Evolutionary conservation across 2,329 filamentous ascomycete species (phyloP), one percentile per base, ranked within the genome.

Genomic region (Xylaria sp.): DNA sequence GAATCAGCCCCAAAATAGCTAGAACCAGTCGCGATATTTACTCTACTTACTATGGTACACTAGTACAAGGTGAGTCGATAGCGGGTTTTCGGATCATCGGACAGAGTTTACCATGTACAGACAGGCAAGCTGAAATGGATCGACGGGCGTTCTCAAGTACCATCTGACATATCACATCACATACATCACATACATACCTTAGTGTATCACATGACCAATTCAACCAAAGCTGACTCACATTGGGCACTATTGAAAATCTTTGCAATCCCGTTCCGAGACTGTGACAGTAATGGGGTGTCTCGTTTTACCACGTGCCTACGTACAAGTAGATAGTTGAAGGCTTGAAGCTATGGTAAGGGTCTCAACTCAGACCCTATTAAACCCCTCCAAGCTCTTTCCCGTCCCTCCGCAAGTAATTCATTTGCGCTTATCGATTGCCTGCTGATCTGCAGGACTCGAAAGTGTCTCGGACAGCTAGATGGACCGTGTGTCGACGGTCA

Each of bases 401-500:
- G 20, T 43, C 60, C 18, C 32, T 30, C 48, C 13, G 34, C 48
- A 62, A 41, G 36, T 41, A 18, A 4, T 52, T 55, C 57, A 20
- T 48, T 60, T 65, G 36, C 48, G 20, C 48, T 52, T 32, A 15
- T 45, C 50, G 23, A 30, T 39, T 28, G 34, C 45, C 20, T 28
- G 15, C 30, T 20, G 34, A 63, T 48, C 30, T 12, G 43, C 32
- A 20, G 48, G 50, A 36, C 48, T 46, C 41, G 34, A 46, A 28
- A 48, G 50, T 61, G 65, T 65, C 65, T 60, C 46, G 58, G 61
- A 34, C 28, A 36, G 28, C 63, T 48, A 60, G 36, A 28, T 64
- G 63, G 52, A 66, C 63, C 63, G 66, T 69, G 66, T 68, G 61
- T 56, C 56, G 53, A 57, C 28, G 39, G 50, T 60, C 63, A 34